These are phyloP conservation scores for Coemansia sp. DNA, from an alignment of 192 early-diverging fungal species.

Conservation along the genomic window DNA sequence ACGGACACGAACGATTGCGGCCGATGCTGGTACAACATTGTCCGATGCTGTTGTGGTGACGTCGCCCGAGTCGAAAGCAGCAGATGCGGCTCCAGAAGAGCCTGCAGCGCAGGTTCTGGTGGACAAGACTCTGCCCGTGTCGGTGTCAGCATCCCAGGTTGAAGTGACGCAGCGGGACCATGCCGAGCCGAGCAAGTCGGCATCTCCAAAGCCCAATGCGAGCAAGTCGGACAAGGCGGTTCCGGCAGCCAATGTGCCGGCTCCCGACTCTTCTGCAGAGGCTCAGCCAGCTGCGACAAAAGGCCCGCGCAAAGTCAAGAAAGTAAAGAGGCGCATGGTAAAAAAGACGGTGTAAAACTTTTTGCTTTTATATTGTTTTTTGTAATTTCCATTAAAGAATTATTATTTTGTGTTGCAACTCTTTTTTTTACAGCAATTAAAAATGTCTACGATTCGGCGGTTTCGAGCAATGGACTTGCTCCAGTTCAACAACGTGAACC, in stretches of 20 bases:
- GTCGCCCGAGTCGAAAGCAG: slow-evolving; percentile 1
- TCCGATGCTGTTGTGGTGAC: neutral
- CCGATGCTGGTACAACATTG: slow-evolving; percentile 10
- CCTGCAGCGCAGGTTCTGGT: slow-evolving; percentile 12
- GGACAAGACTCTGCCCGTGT: slow-evolving; percentile 10
- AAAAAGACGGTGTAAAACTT: slow-evolving; percentile 25
- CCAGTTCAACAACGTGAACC: slow-evolving; percentile 91
- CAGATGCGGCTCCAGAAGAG: slow-evolving; percentile 13
- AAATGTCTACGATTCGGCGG: slow-evolving; percentile 49
- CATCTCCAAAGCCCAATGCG: slow-evolving; percentile 8
- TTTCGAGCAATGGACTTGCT: slow-evolving; percentile 94
- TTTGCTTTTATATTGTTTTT: neutral
- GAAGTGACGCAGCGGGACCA: slow-evolving; percentile 13
- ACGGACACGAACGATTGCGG: slow-evolving; percentile 28
- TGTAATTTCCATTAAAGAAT: slow-evolving; percentile 6
- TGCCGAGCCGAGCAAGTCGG: slow-evolving; percentile 9
- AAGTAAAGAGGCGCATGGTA: slow-evolving; percentile 42
- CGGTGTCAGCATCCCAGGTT: neutral
- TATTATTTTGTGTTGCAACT: too few species aligned
- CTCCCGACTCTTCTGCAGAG: slow-evolving; percentile 6
- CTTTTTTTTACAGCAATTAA: slow-evolving; percentile 2
- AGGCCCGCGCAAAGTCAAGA: slow-evolving; percentile 46
- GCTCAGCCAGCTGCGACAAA: slow-evolving; percentile 8
- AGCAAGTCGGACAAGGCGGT: slow-evolving; percentile 14
- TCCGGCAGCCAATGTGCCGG: slow-evolving; percentile 17